Conservation (phyloP, 805 yeast genomes). For the Cyberlindnera amylophila region DNA sequence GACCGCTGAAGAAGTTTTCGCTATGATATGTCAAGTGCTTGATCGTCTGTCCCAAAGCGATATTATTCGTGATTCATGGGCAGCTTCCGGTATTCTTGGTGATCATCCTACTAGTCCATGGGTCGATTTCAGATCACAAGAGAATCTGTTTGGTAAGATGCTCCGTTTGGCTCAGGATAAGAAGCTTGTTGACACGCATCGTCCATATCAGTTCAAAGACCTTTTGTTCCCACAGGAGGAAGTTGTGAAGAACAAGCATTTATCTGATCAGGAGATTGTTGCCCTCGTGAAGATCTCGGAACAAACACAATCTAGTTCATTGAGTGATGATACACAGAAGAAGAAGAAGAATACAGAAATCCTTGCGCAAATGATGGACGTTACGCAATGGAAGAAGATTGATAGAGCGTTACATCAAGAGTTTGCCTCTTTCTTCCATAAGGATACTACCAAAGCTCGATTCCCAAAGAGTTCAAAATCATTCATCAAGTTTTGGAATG, state of each 20-base stretch:
- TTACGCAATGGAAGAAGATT: constrained; percentile 4
- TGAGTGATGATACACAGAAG: not conserved
- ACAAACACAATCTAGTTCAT: not conserved
- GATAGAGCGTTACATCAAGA: constrained; percentile 14
- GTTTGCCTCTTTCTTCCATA: constrained; percentile 14
- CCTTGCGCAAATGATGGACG: constrained; percentile 3
- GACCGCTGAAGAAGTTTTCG: constrained; percentile 2
- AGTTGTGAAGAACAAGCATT: constrained; percentile 28
- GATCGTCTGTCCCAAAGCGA: constrained; percentile 3
- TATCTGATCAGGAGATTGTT: constrained; percentile 34
- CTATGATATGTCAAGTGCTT: constrained; percentile 4
- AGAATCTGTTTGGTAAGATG: constrained; percentile 14
- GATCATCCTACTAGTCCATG: constrained; percentile 1
- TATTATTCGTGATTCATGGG: constrained; percentile 15
- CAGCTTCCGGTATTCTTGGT: constrained; percentile 2
- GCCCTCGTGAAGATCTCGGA: constrained; percentile 8
- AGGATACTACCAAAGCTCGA: constrained; percentile 2
- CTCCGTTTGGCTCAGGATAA: constrained; percentile 12
- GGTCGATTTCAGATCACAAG: constrained; percentile 11
- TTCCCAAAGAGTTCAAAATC: constrained; percentile 17
- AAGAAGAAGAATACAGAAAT: not conserved
- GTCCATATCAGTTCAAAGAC: constrained; percentile 24
- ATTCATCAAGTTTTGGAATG: constrained; percentile 17
- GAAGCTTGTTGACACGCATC: constrained; percentile 5
- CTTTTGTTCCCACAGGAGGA: constrained; percentile 37